Conservation (phyloP, 78 protist genomes). For the Creolimax fragrantissima region DNA sequence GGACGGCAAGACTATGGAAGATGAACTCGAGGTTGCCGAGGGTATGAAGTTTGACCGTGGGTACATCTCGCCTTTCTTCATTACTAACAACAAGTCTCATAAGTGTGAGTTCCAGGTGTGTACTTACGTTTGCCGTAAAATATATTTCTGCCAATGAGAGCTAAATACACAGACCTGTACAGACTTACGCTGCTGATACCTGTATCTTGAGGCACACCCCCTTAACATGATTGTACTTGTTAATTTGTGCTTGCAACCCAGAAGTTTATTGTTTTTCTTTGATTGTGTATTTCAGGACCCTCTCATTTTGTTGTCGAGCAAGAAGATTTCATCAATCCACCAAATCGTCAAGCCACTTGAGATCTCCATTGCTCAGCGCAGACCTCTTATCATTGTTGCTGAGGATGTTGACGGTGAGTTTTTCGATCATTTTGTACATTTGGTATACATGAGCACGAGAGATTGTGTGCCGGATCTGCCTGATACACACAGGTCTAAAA, state of each 20-base stretch:
- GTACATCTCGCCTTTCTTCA: slow-evolving; percentile 89
- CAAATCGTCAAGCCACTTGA: slow-evolving; percentile 82
- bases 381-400: slow-evolving; percentile 86
- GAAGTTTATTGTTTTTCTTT: no score
- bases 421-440: slow-evolving; percentile 30
- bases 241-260: neutral
- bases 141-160: neutral
- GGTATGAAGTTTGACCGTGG: slow-evolving; percentile 98
- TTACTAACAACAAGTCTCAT: slow-evolving; percentile 47
- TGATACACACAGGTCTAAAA: no score
- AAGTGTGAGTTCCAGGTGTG: neutral
- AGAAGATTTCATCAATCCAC: slow-evolving; percentile 64
- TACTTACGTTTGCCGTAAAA: neutral
- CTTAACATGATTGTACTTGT: neutral
- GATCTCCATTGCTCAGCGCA: slow-evolving; percentile 24
- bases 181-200: neutral
- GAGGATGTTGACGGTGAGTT: slow-evolving; percentile 94
- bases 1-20: slow-evolving; percentile 93
- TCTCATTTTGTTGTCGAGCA: slow-evolving; percentile 41
- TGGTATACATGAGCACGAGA: no score
- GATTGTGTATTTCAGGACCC: no score
- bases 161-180: neutral
- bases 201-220: slow-evolving; percentile 30
- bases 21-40: slow-evolving; percentile 91
- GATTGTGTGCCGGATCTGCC: no score